Evolutionary conservation across 176 grass and related monocot genomes (phyloP), one percentile per base, ranked within the genome.

Genomic region (Carex littledalei): DNA sequence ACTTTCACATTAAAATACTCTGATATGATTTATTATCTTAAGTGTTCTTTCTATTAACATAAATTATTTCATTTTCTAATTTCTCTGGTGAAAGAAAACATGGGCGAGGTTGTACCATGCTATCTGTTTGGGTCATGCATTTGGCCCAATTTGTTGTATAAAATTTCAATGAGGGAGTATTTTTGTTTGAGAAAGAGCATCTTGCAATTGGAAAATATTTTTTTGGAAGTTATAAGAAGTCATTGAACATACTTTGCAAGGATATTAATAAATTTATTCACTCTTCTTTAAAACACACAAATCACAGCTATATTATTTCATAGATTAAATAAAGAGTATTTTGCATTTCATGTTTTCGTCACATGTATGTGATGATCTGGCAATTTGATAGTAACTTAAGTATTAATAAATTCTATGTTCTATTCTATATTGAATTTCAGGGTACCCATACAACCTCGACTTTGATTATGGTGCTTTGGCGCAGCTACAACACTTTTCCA

Each of bases 361-460:
- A 17, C 66, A 17, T 41, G 37, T 39, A 6, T 18, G 32, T n/a
- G 34, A 70, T 70, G 16, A 37, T 70, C 32, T 70, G 35, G 49
- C 50, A 15, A 4, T 76, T 49, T 77, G 22, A 77, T 77, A 55
- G 55, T 17, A 24, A 35, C 14, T 67, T 6, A 17, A 77, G 13
- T 55, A 14, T 55, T 77, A 4, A 55, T 17, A 54, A 56, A 56
- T 31, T 74, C 41, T 76, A 53, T 55, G 21, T 77, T 31, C 5
- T n/a, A 3, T 32, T 77, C 11, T 78, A 9, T 78, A 3, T 57
- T 57, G 45, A 57, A 78, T 63, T 29, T 59, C 79, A 97, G 94
- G 94, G 18, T 97, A 97, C 60, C 94, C 91, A 3, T 97, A 94
- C 88, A 97, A 94, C 83, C 86, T 97, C 52, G 94, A 97, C 74